Conservation (phyloP, 179 eudicot genomes). For the Pouteria campechiana region DNA sequence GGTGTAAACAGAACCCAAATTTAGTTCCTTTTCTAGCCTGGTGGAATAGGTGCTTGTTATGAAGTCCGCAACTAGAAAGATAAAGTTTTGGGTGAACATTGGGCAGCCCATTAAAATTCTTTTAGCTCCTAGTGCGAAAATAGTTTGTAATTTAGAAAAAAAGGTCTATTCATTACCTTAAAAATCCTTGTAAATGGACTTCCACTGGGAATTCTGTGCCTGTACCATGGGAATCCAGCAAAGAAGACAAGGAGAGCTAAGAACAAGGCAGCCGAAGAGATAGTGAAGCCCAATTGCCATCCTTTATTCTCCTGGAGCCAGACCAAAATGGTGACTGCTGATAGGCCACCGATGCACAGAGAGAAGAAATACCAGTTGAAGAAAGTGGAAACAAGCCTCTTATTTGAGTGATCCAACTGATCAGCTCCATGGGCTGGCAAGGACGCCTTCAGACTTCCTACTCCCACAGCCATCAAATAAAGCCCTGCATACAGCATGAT, state of each 20-base stretch:
- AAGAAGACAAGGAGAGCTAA: conserved; percentile 13
- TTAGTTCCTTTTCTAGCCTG: no score
- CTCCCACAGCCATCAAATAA: conserved; percentile 27
- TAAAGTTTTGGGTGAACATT: no score
- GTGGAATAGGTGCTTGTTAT: no score
- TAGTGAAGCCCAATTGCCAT: conserved; percentile 36
- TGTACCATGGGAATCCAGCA: conserved; percentile 23
- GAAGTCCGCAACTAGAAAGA: no score
- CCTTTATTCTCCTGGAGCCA: conserved; percentile 20
- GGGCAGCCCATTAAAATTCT: background rate
- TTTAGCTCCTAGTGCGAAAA: background rate
- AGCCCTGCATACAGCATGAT: conserved; percentile 25
- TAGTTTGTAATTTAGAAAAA: no score
- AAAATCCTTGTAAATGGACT: conserved; percentile 22
- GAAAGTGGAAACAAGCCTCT: no score
- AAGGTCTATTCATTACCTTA: conserved; percentile 10
- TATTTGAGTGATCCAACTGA: conserved; percentile 31
- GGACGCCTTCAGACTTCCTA: conserved; percentile 33
- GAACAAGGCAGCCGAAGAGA: conserved; percentile 6
- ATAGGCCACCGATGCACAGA: conserved; percentile 10
- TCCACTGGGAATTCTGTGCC: conserved; percentile 14
- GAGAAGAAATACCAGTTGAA: conserved; percentile 33
- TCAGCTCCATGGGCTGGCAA: conserved; percentile 34
- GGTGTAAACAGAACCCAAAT: background rate
- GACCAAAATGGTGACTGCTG: conserved; percentile 33